Evolutionary conservation across 495 filamentous ascomycete species (phyloP).

Genomic region (Hypoxylon rickii): DNA sequence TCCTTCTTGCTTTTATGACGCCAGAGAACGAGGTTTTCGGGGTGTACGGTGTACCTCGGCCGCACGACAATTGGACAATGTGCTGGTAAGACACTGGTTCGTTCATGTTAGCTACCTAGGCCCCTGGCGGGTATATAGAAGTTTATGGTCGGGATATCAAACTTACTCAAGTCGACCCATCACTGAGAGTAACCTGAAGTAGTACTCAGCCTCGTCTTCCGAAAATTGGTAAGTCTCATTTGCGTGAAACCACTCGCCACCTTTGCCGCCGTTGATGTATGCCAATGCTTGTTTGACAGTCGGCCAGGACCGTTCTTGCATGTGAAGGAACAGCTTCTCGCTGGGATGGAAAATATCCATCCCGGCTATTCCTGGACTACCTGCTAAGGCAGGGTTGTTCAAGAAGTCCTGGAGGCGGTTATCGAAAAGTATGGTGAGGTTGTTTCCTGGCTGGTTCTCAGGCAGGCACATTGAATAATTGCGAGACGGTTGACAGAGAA

Average conservation of each 20-base stretch:
- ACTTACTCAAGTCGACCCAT: conserved; percentile 33
- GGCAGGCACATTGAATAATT: conserved; percentile 27
- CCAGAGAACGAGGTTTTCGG: conserved; percentile 36
- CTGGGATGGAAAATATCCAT: conserved; percentile 7
- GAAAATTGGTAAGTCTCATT: conserved; percentile 38
- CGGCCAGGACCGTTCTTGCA: not conserved
- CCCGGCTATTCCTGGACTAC: conserved; percentile 5
- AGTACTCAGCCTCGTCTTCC: conserved; percentile 8
- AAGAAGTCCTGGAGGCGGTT: conserved; percentile 33
- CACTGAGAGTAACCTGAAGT: not conserved
- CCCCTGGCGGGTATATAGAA: not conserved
- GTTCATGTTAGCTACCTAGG: conserved; percentile 11
- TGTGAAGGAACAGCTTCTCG: not conserved
- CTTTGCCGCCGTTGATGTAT: conserved; percentile 34
- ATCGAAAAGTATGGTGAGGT: conserved; percentile 32
- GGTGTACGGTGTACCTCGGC: conserved; percentile 29
- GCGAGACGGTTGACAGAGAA: conserved; percentile 32
- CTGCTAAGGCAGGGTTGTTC: conserved; percentile 7
- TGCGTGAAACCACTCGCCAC: conserved; percentile 10
- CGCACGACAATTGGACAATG: conserved; percentile 6
- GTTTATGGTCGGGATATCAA: not conserved
- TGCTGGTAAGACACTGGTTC: conserved; percentile 6
- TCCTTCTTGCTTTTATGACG: conserved; percentile 4
- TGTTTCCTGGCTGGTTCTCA: conserved; percentile 10
- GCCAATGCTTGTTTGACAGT: conserved; percentile 17